Base-by-base conservation (phyloP, 805 yeast genomes). In the Peterozyma xylosa region DNA sequence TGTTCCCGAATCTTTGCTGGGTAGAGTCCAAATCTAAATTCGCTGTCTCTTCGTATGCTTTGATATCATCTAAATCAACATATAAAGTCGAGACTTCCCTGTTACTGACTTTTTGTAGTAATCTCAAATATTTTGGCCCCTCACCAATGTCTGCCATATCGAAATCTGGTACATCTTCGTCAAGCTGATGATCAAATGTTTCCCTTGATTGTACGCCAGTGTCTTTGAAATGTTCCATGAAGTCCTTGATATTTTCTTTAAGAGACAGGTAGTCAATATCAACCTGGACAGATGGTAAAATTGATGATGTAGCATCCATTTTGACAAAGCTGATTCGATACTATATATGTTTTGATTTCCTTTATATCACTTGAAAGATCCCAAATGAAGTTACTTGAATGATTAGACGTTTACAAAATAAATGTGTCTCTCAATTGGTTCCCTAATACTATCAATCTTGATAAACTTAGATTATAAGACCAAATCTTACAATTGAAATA, bases 11-110 rank as follows among this genome's bases (percentile, higher is more conserved):
- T 21, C 27, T 21, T 7, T 21, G 27, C 32, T 37, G 43, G 30
- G 36, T 37, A 37, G 53, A 49, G 39, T 56, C 55, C 5, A 41
- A 42, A 10, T 34, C 36, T 14, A 47, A 33, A 30, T 32, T 17
- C 36, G 55, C 57, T 42, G 73, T 68, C 35, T 73, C 73, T 55
- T 86, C 93, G 61, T 74, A 93, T 36, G 70, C 68, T 51, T 77
- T 76, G 46, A 93, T 66, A 62, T 93, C 99, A 60, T 93, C 96
- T 42, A 93, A 70, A 48, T 88, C 96, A 39, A 93, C 72, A 43
- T 68, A 69, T 16, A 93, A 55, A 1, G 88, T 77, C 30, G 84
- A 69, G 29, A 70, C 49, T 51, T 90, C 89, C 56, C 99, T 77
- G 61, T 95, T 88, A 47, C 97, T 89, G 30, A 93, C 74, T 51